Base-by-base conservation (phyloP, 169 alveolate genomes). In the Plasmodium gaboni region DNA sequence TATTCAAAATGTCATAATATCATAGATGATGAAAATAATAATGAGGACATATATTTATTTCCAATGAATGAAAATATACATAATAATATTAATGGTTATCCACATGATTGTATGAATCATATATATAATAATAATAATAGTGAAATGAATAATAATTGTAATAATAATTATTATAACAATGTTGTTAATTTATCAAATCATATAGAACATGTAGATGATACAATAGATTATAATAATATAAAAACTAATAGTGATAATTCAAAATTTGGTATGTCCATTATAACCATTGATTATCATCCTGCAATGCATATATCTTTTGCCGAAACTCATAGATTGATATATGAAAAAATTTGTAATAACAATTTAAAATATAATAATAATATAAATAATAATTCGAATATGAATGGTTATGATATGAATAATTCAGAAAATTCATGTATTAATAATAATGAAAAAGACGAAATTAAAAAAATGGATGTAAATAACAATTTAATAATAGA, bases 211-310 rank as follows among this genome's bases (percentile, higher is more conserved):
- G 28, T 8, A 61, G 28, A 24, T 61, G 6, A 61, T 7, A 24
- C 1, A 8, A 42, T 7, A 61, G 9, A 61, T 22, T 22, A 5
- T 61, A 19, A 61, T 9, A 61, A 61, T 3, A 17, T 55, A 15
- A 15, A 55, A 55, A 22, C 3, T 17, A 13, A 55, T 12, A 17
- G 8, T 22, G 51, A 5, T 19, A 13, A 0, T 42, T 46, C 51
- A 7, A 12, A 83, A 1, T 83, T 83, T 69, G 48, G 71, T 48
- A n/a, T 69, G 73, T 24, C 5, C 50, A 83, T 83, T 44, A n/a
- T 83, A 28, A 38, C 91, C 1, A 67, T 83, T 7, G 91, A 83
- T 44, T 83, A 70, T 48, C 91, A 83, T 65, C 91, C 91, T 24
- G 73, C 38, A 38, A 24, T 55, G 13, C 91, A 83, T 38, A 46